Conservation (phyloP, 768 basidiomycete species). For the Amanita rimosa region DNA sequence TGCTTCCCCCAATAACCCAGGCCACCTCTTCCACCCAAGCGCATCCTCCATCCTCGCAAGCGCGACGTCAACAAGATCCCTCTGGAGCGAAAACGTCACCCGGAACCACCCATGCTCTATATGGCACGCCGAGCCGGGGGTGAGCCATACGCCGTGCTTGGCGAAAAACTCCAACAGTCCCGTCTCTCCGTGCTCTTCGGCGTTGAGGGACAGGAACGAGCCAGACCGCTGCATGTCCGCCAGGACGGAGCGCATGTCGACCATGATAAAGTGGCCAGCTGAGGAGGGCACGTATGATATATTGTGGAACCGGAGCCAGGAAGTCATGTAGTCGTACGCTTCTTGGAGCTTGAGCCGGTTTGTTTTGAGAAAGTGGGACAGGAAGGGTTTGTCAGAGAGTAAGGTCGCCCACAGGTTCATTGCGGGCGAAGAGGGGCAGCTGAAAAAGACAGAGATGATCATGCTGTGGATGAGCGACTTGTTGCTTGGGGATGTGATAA, state of each 20-base stretch:
- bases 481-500: constrained; percentile 11
- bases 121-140: constrained; percentile 3
- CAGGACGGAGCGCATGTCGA: constrained; percentile 9
- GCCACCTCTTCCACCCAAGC: constrained; percentile 6
- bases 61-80: constrained; percentile 6
- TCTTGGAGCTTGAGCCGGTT: constrained; percentile 10
- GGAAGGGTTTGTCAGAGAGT: constrained; percentile 11
- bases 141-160: constrained; percentile 1
- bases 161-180: not conserved
- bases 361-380: constrained; percentile 10
- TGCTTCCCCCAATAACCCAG: not conserved
- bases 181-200: constrained; percentile 1
- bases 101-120: constrained; percentile 8
- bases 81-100: constrained; percentile 6
- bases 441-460: constrained; percentile 12
- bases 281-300: constrained; percentile 10
- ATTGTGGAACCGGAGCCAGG: constrained; percentile 14
- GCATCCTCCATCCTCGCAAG: constrained; percentile 8
- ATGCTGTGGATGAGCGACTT: constrained; percentile 10
- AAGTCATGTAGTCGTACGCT: constrained; percentile 14
- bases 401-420: constrained; percentile 14
- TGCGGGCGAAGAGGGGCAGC: constrained; percentile 12
- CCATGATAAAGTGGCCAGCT: constrained; percentile 13
- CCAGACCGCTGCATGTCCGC: constrained; percentile 3
- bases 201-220: not conserved